Evolutionary conservation across 2,329 filamentous ascomycete species (phyloP).

Genomic region (Myriosclerotinia curreyana): DNA sequence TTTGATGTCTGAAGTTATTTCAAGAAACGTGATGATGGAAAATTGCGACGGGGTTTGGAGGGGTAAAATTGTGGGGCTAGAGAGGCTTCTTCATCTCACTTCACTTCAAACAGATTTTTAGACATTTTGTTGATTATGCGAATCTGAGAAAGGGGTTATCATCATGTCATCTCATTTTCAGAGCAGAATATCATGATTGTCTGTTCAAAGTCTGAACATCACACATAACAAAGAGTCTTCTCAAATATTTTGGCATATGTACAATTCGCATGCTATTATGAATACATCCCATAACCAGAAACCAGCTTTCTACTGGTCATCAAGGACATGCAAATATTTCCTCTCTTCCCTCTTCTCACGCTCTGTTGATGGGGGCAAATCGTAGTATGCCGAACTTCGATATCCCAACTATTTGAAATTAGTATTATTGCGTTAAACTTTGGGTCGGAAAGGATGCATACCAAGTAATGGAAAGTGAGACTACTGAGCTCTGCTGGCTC

Average conservation of each 20-base stretch:
- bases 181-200: background rate
- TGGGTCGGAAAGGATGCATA: slow-evolving; percentile 44
- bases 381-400: slow-evolving; percentile 84
- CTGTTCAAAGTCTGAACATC: background rate
- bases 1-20: slow-evolving; percentile 23
- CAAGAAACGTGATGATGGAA: slow-evolving; percentile 10
- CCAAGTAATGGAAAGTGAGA: slow-evolving; percentile 91
- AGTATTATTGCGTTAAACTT: background rate
- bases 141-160: background rate
- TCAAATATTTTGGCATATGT: slow-evolving; percentile 37
- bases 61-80: slow-evolving; percentile 15
- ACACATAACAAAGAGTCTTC: slow-evolving; percentile 5
- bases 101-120: background rate
- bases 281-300: slow-evolving; percentile 15
- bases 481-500: slow-evolving; percentile 82
- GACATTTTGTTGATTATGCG: background rate
- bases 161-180: slow-evolving; percentile 1
- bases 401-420: slow-evolving; percentile 67
- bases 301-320: slow-evolving; percentile 64
- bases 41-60: slow-evolving; percentile 9
- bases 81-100: background rate
- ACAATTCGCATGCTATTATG: slow-evolving; percentile 36
- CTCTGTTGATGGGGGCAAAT: slow-evolving; percentile 90
- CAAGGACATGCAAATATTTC: slow-evolving; percentile 93
- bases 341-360: slow-evolving; percentile 91